phyloP scores from a whole-genome alignment of 169 alveolate species.

The Theileria sp. region DNA sequence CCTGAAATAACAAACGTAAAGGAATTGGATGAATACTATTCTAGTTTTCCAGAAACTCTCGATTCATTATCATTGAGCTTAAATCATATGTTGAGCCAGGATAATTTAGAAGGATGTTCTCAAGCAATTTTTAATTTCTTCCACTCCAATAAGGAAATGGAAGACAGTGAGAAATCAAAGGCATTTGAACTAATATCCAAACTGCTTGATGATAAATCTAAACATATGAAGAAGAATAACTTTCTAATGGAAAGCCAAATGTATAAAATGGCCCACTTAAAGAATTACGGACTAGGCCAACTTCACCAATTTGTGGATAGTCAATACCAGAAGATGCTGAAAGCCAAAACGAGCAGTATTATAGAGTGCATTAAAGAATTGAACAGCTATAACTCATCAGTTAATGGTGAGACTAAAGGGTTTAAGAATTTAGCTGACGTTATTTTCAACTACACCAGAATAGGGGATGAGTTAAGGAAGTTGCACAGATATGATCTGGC shows the following conservation, averaged over 20 bases:
- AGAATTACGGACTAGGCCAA: constrained; percentile 45
- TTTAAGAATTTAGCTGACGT: constrained; percentile 61
- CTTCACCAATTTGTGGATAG: constrained; percentile 39
- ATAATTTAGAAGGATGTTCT: constrained; percentile 49
- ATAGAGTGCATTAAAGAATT: constrained; percentile 51
- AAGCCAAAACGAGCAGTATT: constrained; percentile 56
- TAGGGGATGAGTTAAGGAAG: constrained; percentile 64
- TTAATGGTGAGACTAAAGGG: constrained; percentile 15
- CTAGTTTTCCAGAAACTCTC: constrained; percentile 6
- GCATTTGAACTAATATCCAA: not conserved
- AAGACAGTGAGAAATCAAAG: not conserved
- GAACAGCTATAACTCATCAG: constrained; percentile 33
- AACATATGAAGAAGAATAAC: constrained; percentile 26
- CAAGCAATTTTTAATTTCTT: constrained; percentile 10
- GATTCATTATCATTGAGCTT: constrained; percentile 16
- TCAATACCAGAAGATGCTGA: constrained; percentile 63
- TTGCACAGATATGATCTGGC: constrained; percentile 66
- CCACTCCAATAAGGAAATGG: constrained; percentile 4
- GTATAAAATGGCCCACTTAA: constrained; percentile 25
- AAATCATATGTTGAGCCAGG: constrained; percentile 9
- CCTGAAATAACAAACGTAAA: constrained; percentile 31
- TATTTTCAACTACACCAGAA: constrained; percentile 46
- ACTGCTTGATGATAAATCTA: constrained; percentile 7
- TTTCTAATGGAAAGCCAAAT: constrained; percentile 36
- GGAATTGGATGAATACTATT: constrained; percentile 36